Evolutionary conservation across 768 basidiomycete species (phyloP).

Genomic region (Hysterangium stoloniferum): DNA sequence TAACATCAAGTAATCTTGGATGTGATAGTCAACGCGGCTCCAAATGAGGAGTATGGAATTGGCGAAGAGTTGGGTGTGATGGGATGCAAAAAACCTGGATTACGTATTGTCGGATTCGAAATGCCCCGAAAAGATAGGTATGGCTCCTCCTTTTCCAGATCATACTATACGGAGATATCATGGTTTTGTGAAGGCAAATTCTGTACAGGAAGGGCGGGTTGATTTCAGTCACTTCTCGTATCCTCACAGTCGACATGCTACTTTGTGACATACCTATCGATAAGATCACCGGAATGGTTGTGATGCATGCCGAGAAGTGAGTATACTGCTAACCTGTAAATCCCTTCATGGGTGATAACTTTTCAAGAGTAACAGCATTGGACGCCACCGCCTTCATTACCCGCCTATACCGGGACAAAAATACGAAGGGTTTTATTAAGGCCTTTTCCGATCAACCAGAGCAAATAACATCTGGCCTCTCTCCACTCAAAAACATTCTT

Average conservation of each 20-base stretch:
- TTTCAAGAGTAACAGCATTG: slow-evolving; percentile 33
- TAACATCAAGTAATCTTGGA: not conserved
- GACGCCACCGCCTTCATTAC: slow-evolving; percentile 9
- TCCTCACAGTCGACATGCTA: slow-evolving; percentile 92
- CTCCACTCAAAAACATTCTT: slow-evolving; percentile 86
- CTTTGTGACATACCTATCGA: slow-evolving; percentile 77
- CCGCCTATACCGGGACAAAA: slow-evolving; percentile 38
- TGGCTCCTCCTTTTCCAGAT: slow-evolving; percentile 17
- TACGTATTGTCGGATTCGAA: slow-evolving; percentile 79
- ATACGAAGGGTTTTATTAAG: slow-evolving; percentile 91
- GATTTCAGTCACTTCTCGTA: slow-evolving; percentile 87
- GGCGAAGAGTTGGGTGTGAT: slow-evolving; percentile 89
- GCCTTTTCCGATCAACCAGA: slow-evolving; percentile 97
- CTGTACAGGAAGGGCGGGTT: slow-evolving; percentile 86
- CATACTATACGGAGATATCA: not conserved
- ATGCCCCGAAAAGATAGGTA: slow-evolving; percentile 73
- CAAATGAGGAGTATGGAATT: slow-evolving; percentile 85
- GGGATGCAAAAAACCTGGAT: slow-evolving; percentile 81
- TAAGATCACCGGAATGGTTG: slow-evolving; percentile 81
- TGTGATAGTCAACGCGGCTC: slow-evolving; percentile 52
- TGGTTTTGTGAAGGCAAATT: slow-evolving; percentile 46
- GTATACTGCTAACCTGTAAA: slow-evolving; percentile 38
- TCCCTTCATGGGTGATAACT: slow-evolving; percentile 89
- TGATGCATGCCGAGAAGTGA: slow-evolving; percentile 88
- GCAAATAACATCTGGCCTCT: slow-evolving; percentile 85